These are phyloP conservation scores for Recurvomyces mirabilis DNA, from an alignment of 495 filamentous ascomycete genomes.

Conservation along the genomic window DNA sequence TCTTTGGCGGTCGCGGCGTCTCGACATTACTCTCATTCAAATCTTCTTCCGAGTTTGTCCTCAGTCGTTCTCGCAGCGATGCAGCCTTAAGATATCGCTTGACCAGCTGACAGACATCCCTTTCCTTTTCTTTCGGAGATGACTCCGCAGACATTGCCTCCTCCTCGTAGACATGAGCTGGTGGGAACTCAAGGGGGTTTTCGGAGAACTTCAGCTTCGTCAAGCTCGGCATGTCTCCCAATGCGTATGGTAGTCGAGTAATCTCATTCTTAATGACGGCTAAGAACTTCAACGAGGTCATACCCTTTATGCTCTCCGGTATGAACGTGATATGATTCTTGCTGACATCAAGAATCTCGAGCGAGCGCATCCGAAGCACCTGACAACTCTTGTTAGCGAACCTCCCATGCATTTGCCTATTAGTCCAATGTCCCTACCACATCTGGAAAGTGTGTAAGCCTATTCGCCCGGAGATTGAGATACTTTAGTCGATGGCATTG, in stretches of 20 bases:
- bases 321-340: constrained; percentile 68
- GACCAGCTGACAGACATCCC: constrained; percentile 56
- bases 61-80: constrained; percentile 36
- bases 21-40: constrained; percentile 48
- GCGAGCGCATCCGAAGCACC: constrained; percentile 70
- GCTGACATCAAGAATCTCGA: constrained; percentile 88
- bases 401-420: background rate
- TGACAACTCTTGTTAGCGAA: constrained; percentile 17
- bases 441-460: constrained; percentile 75
- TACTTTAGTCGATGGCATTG: constrained; percentile 82
- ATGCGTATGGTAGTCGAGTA: constrained; percentile 63
- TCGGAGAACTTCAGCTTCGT: constrained; percentile 78
- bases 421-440: constrained; percentile 45
- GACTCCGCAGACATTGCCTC: no score
- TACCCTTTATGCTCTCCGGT: constrained; percentile 65
- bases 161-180: no score
- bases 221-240: constrained; percentile 81
- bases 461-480: constrained; percentile 84
- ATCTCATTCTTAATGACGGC: constrained; percentile 71
- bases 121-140: constrained; percentile 57
- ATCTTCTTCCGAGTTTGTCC: constrained; percentile 33
- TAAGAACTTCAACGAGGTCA: constrained; percentile 43
- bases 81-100: constrained; percentile 64
- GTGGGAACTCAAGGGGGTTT: constrained; percentile 66
- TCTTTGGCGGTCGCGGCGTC: constrained; percentile 64